A percentile compares a stretch with the other conserved stretches of the same genome.
phyloP scores from a whole-genome alignment of 2,329 filamentous ascomycete genomes.

The Monilinia vaccinii-corymbosi region DNA sequence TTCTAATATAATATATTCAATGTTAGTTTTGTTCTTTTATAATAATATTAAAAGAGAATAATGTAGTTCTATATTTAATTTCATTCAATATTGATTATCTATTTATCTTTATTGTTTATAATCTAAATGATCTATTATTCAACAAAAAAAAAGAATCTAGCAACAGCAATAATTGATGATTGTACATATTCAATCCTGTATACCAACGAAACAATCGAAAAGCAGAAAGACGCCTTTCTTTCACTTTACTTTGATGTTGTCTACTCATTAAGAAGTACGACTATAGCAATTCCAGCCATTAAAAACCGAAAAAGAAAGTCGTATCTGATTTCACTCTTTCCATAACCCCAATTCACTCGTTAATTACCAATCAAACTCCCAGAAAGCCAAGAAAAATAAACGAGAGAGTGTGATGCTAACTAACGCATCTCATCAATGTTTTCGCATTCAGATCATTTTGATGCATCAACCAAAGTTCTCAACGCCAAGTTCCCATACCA shows the following conservation, averaged over 20 bases:
- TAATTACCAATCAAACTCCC: neutral
- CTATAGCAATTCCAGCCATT: neutral
- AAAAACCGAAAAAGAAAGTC: neutral
- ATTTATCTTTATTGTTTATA: too few species aligned
- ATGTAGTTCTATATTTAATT: too few species aligned
- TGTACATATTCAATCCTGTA: neutral
- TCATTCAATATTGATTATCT: too few species aligned
- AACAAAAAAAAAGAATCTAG: neutral
- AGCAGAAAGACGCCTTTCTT: neutral
- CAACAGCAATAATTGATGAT: neutral
- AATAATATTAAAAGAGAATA: too few species aligned
- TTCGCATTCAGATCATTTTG: neutral
- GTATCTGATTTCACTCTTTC: neutral
- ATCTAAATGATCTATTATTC: neutral
- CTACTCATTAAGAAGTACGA: neutral
- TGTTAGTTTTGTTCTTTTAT: too few species aligned
- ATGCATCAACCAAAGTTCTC: neutral
- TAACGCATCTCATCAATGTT: neutral
- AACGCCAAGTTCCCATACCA: neutral
- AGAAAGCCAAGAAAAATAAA: neutral
- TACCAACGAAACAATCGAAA: neutral
- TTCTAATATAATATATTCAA: too few species aligned
- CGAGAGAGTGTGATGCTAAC: neutral
- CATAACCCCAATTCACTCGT: neutral
- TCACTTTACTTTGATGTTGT: neutral